A percentile compares a stretch with the other conserved stretches of the same genome.
phyloP scores from a whole-genome alignment of 441 rosid species.

The California macrophylla region DNA sequence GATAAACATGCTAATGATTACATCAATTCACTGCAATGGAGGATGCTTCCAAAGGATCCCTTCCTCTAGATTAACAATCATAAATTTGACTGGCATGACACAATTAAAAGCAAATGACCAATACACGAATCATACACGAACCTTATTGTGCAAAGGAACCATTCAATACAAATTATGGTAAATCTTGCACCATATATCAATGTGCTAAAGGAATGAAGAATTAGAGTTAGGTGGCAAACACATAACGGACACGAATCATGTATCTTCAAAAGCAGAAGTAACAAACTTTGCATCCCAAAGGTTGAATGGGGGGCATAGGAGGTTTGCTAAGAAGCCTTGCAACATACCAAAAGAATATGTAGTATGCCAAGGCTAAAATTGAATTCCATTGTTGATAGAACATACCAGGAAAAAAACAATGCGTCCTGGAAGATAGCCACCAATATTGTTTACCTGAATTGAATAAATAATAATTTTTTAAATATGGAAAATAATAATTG shows the following conservation, averaged over 20 bases:
- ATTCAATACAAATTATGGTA: not conserved
- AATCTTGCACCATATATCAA: not conserved
- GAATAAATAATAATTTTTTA: conserved; percentile 4
- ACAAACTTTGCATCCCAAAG: conserved; percentile 3
- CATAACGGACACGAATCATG: not conserved
- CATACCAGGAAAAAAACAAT: conserved; percentile 97
- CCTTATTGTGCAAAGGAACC: not conserved
- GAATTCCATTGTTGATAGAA: conserved; percentile 14
- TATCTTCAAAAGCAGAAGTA: not conserved
- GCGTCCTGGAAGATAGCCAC: conserved; percentile 97
- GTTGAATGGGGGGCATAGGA: not conserved
- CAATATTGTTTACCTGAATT: conserved; percentile 83
- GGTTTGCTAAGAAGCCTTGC: not conserved
- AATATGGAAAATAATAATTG: not conserved
- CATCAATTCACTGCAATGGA: not conserved
- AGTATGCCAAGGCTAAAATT: conserved; percentile 10
- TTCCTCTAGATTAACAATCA: not conserved
- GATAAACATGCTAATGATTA: not conserved
- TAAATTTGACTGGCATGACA: not conserved
- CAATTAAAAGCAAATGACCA: not conserved
- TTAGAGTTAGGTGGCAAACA: not conserved
- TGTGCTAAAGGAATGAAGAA: not conserved
- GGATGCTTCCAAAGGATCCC: not conserved
- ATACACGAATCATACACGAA: not conserved
- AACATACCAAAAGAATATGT: not conserved